Base-by-base conservation (phyloP, 306 rosid species). In the Acacia melanoxylon region DNA sequence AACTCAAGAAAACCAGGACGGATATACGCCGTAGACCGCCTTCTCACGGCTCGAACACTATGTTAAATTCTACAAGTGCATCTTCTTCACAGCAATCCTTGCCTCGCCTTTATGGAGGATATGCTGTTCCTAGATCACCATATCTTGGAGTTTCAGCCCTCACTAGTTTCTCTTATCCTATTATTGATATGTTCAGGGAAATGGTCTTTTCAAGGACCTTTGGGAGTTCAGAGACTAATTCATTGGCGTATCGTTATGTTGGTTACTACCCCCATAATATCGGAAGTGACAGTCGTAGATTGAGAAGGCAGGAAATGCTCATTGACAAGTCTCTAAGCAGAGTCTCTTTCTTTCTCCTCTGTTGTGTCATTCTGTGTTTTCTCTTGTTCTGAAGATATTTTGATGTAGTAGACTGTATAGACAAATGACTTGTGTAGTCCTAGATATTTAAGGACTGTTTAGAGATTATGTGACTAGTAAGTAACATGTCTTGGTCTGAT, bases 241-340 rank as follows among this genome's bases (percentile, higher is more conserved):
- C 86, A 77, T 90, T 87, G 56, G 40, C 56, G 1, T 45, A 42
- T 71, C 75, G 56, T 22, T 44, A 71, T 24, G 75, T 45, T 17
- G 29, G 19, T 82, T n/a, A 92, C 4, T 85, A 91, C 86, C 85
- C 78, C 48, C 77, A 75, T 4, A 66, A 75, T 4, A 66, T 48
- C 33, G 91, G 87, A 66, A 82, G 68, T 83, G 62, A 80, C 68
- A 91, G 86, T 78, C 91, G 81, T 45, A 87, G 99, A 87, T 84
- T 95, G 89, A 90, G 95, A 87, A 90, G 97, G 87, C 99, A 91
- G 80, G 99, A 95, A 78, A 82, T 91, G 89, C 91, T 87, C 84
- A 86, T 93, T 45, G 94, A 91, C 73, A 93, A 89, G 86, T 93
- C 97, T 70, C 88, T 95, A 2, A 91, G 81, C 51, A 87, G 99